Evolutionary conservation across 805 yeast species (phyloP).

Genomic region (Saccharomyces mikatae): DNA sequence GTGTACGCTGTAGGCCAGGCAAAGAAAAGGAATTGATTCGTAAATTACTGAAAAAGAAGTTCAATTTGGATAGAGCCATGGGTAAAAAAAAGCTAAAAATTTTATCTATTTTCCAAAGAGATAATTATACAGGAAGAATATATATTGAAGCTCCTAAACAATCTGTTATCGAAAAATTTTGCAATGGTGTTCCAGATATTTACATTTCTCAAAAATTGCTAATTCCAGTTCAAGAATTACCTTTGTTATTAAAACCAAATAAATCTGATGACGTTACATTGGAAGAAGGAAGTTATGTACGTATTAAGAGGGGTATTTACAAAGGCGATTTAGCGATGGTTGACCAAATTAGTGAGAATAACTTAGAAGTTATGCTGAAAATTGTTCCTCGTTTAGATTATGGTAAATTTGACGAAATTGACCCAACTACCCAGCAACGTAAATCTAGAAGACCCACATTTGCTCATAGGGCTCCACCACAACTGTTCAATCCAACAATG

Average conservation of each 20-base stretch:
- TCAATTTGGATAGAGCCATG: constrained; percentile 61
- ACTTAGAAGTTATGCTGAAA: constrained; percentile 88
- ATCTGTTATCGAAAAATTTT: constrained; percentile 82
- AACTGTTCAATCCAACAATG: constrained; percentile 80
- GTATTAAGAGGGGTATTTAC: constrained; percentile 85
- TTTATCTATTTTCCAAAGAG: constrained; percentile 87
- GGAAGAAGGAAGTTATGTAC: constrained; percentile 85
- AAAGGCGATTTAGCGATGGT: constrained; percentile 90
- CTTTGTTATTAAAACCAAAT: constrained; percentile 82
- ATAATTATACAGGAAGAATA: constrained; percentile 82
- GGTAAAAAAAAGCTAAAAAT: constrained; percentile 71
- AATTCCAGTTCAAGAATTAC: constrained; percentile 93
- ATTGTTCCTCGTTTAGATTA: constrained; percentile 91
- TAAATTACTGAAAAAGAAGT: constrained; percentile 73
- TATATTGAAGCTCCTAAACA: constrained; percentile 91
- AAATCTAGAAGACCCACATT: constrained; percentile 45
- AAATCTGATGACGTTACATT: constrained; percentile 81
- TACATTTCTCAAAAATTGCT: constrained; percentile 65
- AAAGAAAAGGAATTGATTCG: constrained; percentile 86
- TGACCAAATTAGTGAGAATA: constrained; percentile 88
- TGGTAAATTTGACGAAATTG: constrained; percentile 55
- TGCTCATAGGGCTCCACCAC: constrained; percentile 72
- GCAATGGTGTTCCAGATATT: constrained; percentile 83
- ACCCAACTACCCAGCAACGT: constrained; percentile 42
- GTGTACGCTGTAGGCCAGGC: constrained; percentile 87